Evolutionary conservation across 345 rosid genomes (phyloP).

Genomic region (Citrus sinensis): DVS_A1.0 CM039164.1:3614001-3614500

Average conservation of each 20-base stretch:
- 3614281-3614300: slow-evolving; percentile 45
- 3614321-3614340: background rate
- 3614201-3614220: slow-evolving; percentile 83
- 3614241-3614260: slow-evolving; percentile 73
- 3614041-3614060: no score
- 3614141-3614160: slow-evolving; percentile 33
- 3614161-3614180: slow-evolving; percentile 54
- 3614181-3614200: slow-evolving; percentile 68
- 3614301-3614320: slow-evolving; percentile 45
- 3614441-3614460: slow-evolving; percentile 35
- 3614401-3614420: slow-evolving; percentile 43
- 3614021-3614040: no score
- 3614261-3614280: slow-evolving; percentile 55
- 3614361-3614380: background rate
- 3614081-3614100: no score
- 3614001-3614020: no score
- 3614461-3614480: slow-evolving; percentile 63
- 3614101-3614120: slow-evolving; percentile 37
- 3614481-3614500: slow-evolving; percentile 66
- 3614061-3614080: no score
- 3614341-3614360: background rate
- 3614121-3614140: slow-evolving; percentile 58
- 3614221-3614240: slow-evolving; percentile 43
- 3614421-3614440: slow-evolving; percentile 36
- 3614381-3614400: slow-evolving; percentile 38